These are phyloP conservation scores for Bassia scoparia DNA, from an alignment of 148 eudicot species.

Conservation along the genomic window DNA sequence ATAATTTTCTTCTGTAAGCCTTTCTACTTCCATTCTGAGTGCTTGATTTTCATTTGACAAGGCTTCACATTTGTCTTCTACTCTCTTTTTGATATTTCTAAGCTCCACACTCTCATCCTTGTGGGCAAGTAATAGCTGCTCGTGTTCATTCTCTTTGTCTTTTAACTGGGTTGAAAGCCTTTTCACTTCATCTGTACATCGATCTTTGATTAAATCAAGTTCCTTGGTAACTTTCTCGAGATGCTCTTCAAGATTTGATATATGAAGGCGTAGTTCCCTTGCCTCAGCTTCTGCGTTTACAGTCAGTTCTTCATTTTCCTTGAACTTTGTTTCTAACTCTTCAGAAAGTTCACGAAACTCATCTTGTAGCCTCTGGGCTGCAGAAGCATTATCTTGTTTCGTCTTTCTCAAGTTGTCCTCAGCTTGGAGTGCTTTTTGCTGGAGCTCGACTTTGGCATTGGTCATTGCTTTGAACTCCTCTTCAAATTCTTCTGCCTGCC, in stretches of 20 bases:
- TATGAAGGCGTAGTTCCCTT: constrained; percentile 44
- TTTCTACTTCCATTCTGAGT: constrained; percentile 44
- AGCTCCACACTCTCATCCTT: constrained; percentile 34
- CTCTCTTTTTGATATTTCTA: constrained; percentile 27
- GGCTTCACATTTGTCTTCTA: constrained; percentile 31
- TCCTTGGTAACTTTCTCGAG: constrained; percentile 58
- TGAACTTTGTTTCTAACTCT: constrained; percentile 57
- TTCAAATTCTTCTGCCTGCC: constrained; percentile 53
- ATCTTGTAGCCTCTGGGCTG: constrained; percentile 61
- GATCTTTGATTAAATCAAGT: constrained; percentile 37
- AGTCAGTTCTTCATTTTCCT: constrained; percentile 60
- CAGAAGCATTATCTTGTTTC: constrained; percentile 43
- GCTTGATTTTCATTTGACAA: constrained; percentile 41
- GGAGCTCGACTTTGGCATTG: constrained; percentile 47
- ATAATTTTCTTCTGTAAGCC: constrained; percentile 53
- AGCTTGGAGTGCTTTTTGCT: constrained; percentile 61
- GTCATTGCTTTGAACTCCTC: constrained; percentile 45
- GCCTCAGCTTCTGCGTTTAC: constrained; percentile 50
- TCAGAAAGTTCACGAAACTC: constrained; percentile 54
- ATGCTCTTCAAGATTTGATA: constrained; percentile 42
- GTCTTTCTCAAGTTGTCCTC: constrained; percentile 67
- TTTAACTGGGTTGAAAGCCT: constrained; percentile 37
- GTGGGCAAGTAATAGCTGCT: constrained; percentile 39
- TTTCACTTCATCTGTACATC: constrained; percentile 38
- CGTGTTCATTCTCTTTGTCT: constrained; percentile 38